Evolutionary conservation across 2,329 filamentous ascomycete species (phyloP), one percentile per base, ranked within the genome.

Genomic region (Colletotrichum sp.): DNA sequence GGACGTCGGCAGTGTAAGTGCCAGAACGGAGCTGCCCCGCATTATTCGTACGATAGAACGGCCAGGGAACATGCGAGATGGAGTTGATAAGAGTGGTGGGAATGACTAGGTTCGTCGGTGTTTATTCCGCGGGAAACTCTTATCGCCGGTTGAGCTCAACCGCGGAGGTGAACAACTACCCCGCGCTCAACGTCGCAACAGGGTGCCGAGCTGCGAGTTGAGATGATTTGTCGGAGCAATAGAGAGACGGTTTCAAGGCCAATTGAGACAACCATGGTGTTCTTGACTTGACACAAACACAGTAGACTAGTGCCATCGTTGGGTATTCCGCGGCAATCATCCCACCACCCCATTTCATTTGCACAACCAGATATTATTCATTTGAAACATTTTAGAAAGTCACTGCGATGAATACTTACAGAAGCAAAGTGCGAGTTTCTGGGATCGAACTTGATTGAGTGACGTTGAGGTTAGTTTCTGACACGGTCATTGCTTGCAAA

Each of bases 51-150:
- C 30, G 48, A 68, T 68, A 32, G 18, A 57, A 57, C 28, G 26
- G 48, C 7, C 28, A 36, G 65, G 28, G 65, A 39, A 68, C 30
- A 68, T 57, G 65, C 65, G 55, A 36, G 39, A 70, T 22, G 57
- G 57, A 48, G 24, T 36, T 63, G 71, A 73, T 73, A 70, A 69
- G 71, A 62, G 55, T 22, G 26, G 39, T 30, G 39, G 71, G 36
- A 34, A 36, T 36, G 8, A 28, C 55, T 36, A 32, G 32, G 66
- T 44, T 52, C 5, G n/a, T 24, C 13, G 18, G 28, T 36, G 18
- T 22, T 62, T 64, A 28, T 52, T 44, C 71, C 66, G 71, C 66
- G 71, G 66, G 16, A 26, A 73, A 70, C 28, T 55, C 66, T 64
- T 70, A 70, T 73, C 71, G 32, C 64, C 71, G 66, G 30, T 18